phyloP scores from a whole-genome alignment of 805 yeast genomes.

The Yarrowia porcina region DNA sequence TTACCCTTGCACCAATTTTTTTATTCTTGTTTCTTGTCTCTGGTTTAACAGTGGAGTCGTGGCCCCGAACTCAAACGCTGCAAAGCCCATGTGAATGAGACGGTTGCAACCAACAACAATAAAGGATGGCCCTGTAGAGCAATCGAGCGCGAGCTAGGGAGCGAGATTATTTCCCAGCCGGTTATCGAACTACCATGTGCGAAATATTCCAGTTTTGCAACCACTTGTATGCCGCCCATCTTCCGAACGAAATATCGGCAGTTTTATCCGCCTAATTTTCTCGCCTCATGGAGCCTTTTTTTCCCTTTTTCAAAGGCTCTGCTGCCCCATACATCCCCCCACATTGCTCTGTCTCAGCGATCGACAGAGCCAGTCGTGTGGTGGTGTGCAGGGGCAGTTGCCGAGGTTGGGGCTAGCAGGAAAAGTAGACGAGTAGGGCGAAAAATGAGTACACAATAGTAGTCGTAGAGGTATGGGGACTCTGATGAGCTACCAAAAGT shows the following conservation, averaged over 20 bases:
- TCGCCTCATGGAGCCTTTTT: not conserved
- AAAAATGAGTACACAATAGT: not conserved
- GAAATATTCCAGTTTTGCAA: too few relatives aligned
- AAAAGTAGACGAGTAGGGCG: not conserved
- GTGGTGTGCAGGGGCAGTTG: not conserved
- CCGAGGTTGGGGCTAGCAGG: not conserved
- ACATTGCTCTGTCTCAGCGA: slow-evolving; percentile 19
- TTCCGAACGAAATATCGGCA: too few relatives aligned
- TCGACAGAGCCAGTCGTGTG: slow-evolving; percentile 11
- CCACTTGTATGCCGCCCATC: too few relatives aligned
- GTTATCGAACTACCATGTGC: too few relatives aligned
- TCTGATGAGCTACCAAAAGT: not conserved
- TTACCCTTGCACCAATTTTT: not conserved
- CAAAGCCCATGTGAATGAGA: not conserved
- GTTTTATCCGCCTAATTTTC: too few relatives aligned
- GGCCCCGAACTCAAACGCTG: too few relatives aligned
- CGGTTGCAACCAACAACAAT: too few relatives aligned
- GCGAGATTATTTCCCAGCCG: too few relatives aligned
- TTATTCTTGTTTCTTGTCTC: too few relatives aligned
- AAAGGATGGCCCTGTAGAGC: too few relatives aligned
- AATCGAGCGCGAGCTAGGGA: too few relatives aligned
- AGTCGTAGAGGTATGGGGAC: not conserved
- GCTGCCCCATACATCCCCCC: slow-evolving; percentile 13
- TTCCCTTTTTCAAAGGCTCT: not conserved
- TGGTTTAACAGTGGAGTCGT: not conserved